A percentile compares a stretch with the other conserved stretches of the same genome.
Conservation (phyloP, 2,329 filamentous ascomycete genomes). For the Plenodomus lindquistii region DNA sequence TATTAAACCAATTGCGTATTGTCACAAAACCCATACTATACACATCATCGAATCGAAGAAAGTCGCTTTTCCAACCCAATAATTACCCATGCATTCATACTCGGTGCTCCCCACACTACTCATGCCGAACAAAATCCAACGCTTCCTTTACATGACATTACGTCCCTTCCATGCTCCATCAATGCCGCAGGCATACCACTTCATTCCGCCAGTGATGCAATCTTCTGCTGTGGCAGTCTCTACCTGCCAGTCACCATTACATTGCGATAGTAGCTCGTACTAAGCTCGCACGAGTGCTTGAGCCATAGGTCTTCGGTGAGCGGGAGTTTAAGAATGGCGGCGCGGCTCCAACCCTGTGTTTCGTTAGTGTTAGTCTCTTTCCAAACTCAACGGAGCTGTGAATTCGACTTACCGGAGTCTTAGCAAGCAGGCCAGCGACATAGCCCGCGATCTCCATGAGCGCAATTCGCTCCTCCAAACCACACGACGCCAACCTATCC, state of each 20-base stretch:
- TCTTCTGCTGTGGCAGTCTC: neutral
- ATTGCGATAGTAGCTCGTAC: constrained; percentile 68
- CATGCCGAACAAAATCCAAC: no score
- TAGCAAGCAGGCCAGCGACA: constrained; percentile 67
- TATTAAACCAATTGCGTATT: no score
- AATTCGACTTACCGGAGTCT: constrained; percentile 36
- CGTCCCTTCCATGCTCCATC: no score
- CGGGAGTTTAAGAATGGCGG: constrained; percentile 62
- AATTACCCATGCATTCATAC: no score
- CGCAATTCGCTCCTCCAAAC: constrained; percentile 65
- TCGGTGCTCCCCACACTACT: no score
- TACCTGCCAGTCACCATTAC: constrained; percentile 42
- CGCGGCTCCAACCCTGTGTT: constrained; percentile 39
- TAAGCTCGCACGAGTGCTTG: constrained; percentile 70
- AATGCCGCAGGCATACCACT: no score
- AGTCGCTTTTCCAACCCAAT: no score
- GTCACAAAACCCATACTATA: no score
- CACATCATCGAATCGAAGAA: no score
- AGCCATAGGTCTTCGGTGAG: constrained; percentile 74
- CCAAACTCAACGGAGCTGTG: constrained; percentile 3
- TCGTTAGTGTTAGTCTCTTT: constrained; percentile 42
- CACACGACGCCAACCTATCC: constrained; percentile 45
- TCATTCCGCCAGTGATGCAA: no score
- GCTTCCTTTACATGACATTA: no score
- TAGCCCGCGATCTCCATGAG: constrained; percentile 79